These are phyloP conservation scores for Cyberlindnera galapagoensis DNA, from an alignment of 805 yeast species.

Conservation along the genomic window DNA sequence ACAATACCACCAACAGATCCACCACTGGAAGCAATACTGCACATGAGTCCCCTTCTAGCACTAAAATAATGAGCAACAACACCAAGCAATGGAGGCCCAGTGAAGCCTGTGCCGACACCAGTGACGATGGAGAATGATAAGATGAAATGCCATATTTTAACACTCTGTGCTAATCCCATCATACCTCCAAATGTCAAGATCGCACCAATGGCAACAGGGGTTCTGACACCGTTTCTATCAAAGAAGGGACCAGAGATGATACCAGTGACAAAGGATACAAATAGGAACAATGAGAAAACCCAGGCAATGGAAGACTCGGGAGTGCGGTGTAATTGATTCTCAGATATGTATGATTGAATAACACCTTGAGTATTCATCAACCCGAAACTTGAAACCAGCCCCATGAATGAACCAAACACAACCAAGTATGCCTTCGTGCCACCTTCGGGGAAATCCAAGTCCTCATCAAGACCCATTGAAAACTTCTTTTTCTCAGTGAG, in stretches of 20 bases:
- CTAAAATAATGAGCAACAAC: conserved; percentile 61
- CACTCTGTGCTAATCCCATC: conserved; percentile 46
- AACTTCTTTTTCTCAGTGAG: conserved; percentile 12
- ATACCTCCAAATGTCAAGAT: conserved; percentile 39
- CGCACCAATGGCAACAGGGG: conserved; percentile 36
- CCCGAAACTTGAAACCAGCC: conserved; percentile 50
- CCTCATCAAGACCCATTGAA: conserved; percentile 22
- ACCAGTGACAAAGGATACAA: conserved; percentile 41
- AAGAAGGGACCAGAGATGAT: conserved; percentile 51
- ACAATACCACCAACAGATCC: conserved; percentile 49
- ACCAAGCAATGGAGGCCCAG: conserved; percentile 52
- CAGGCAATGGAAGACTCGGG: conserved; percentile 48
- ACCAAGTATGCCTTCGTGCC: conserved; percentile 51
- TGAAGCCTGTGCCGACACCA: conserved; percentile 53
- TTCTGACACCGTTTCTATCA: conserved; percentile 44
- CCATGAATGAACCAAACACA: conserved; percentile 52
- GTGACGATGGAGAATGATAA: conserved; percentile 45
- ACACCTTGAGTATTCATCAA: conserved; percentile 54
- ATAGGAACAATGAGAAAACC: conserved; percentile 55
- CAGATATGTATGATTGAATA: conserved; percentile 51
- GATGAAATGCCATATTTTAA: conserved; percentile 51
- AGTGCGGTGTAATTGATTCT: conserved; percentile 43
- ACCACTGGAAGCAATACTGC: conserved; percentile 42
- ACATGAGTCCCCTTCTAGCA: conserved; percentile 48
- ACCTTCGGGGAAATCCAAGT: conserved; percentile 47